Evolutionary conservation across 495 filamentous ascomycete genomes (phyloP), one percentile per base, ranked within the genome.

Genomic region (Aspergillus avenaceus): DNA sequence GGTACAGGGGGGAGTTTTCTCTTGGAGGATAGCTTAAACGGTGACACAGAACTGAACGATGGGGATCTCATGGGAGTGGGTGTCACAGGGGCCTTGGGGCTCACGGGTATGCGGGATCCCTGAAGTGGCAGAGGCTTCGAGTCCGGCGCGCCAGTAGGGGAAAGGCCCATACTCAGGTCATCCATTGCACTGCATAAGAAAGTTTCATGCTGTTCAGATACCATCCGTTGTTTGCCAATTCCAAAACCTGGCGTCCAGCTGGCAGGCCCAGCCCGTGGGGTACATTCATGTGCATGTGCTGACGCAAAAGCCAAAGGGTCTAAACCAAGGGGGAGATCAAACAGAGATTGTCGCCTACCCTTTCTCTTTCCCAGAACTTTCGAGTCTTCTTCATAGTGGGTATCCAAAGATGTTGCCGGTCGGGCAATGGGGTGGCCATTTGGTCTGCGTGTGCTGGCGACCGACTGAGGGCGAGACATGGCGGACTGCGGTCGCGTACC

Each of bases 321-420:
- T 24, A 49, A 41, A 47, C 54, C 55, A 44, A 56, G 45, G 51
- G 51, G 58, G 55, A 65, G 58, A 59, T 60, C 56, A 62, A 58
- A 62, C 52, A 50, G 55, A 51, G 48, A 58, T 47, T 37, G 34
- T 50, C 27, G 71, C 82, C 63, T 90, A 91, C 88, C 88, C 78
- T 89, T 87, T 64, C 78, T 67, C 70, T 84, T 81, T 54, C 77
- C 75, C 31, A 75, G 56, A 4, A 72, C 63, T 53, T 69, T 69
- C 32, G 68, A 51, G 64, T 71, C 73, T 62, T 72, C 74, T 60
- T 72, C 71, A 18, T 63, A 57, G 50, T 82, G 76, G 53, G 73
- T 76, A 45, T 81, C 82, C 63, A 84, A 74, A 13, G 83, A 75
- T 11, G 81, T 86, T 2, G 79, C 76, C 8, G 86, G 80, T 49